A percentile compares a stretch with the other conserved stretches of the same genome.
phyloP scores from a whole-genome alignment of 2,329 filamentous ascomycete genomes.

The Annulohypoxylon truncatum region DNA sequence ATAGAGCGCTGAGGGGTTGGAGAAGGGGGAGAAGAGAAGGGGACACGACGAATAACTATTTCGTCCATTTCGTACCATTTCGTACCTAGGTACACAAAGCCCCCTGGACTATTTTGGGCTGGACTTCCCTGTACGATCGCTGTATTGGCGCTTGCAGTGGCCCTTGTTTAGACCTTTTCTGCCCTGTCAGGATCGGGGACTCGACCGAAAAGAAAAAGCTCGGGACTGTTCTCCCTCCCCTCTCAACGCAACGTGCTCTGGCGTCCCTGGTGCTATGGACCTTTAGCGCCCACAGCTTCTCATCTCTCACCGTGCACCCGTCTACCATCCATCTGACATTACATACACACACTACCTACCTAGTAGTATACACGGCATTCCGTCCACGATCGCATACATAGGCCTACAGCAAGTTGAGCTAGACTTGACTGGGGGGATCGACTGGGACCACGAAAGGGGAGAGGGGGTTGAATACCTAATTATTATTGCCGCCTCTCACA shows the following conservation, averaged over 20 bases:
- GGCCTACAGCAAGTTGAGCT: constrained; percentile 10
- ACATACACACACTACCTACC: neutral
- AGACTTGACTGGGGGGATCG: constrained; percentile 15
- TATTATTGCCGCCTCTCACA: constrained; percentile 24
- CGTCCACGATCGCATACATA: neutral
- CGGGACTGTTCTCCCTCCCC: neutral
- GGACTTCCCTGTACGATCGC: constrained; percentile 1
- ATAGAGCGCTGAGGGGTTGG: constrained; percentile 26
- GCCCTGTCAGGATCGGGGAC: constrained; percentile 27
- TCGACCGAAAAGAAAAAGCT: constrained; percentile 30
- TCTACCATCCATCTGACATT: constrained; percentile 7
- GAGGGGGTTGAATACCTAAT: constrained; percentile 8
- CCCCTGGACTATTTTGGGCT: neutral
- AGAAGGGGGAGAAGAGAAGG: neutral
- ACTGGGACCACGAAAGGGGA: constrained; percentile 30
- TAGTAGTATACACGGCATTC: neutral
- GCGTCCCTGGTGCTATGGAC: constrained; percentile 21
- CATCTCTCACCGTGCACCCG: constrained; percentile 30
- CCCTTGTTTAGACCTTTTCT: constrained; percentile 16
- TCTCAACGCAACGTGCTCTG: neutral
- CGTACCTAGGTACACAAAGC: neutral
- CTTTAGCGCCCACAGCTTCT: constrained; percentile 39
- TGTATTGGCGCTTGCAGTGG: neutral
- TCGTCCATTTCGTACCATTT: too few species aligned
- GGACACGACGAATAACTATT: neutral